Evolutionary conservation across 345 rosid genomes (phyloP).

Genomic region (Linum trigynum): DNA sequence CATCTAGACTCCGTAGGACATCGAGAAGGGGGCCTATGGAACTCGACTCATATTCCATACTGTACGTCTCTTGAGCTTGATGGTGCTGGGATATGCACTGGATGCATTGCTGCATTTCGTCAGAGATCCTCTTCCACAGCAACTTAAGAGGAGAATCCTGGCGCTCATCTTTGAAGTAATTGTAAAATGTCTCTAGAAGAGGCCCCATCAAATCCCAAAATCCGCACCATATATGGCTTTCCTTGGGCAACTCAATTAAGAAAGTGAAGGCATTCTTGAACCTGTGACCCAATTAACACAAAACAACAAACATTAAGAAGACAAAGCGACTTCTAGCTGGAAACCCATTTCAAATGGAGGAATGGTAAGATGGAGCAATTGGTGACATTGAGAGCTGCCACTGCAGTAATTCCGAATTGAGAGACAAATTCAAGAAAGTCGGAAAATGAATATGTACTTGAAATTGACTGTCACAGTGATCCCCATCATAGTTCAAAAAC

Average conservation of each 20-base stretch:
- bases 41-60: constrained; percentile 52
- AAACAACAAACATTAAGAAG: not conserved
- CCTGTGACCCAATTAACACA: constrained; percentile 29
- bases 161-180: constrained; percentile 63
- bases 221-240: constrained; percentile 81
- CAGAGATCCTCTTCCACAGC: constrained; percentile 70
- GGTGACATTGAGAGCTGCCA: not conserved
- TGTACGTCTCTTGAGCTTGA: constrained; percentile 74
- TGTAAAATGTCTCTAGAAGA: constrained; percentile 80
- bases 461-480: not conserved
- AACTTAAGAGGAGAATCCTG: constrained; percentile 67
- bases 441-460: not conserved
- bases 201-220: constrained; percentile 80
- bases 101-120: constrained; percentile 62
- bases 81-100: constrained; percentile 90
- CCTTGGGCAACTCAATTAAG: constrained; percentile 54
- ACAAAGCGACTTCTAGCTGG: not conserved
- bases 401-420: not conserved
- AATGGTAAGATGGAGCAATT: not conserved
- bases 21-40: constrained; percentile 77
- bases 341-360: not conserved
- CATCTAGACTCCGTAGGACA: constrained; percentile 61
- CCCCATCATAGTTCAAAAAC: no score
- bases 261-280: constrained; percentile 68
- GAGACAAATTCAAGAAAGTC: no score